phyloP scores from a whole-genome alignment of 176 grass and related monocot genomes.

The Echinochloa phyllopogon region DNA sequence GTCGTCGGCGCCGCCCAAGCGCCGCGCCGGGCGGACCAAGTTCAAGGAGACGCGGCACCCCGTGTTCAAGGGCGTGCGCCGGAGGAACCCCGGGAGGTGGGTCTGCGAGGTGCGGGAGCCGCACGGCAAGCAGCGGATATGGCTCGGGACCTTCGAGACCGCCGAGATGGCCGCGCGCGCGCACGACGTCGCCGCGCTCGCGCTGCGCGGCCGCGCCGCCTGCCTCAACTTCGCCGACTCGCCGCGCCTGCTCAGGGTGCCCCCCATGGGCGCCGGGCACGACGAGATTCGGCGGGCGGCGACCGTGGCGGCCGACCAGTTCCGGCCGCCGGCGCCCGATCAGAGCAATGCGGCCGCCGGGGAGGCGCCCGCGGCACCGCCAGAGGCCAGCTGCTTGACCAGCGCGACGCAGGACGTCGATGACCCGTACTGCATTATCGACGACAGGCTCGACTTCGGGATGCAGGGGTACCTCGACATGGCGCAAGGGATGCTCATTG shows the following conservation, averaged over 20 bases:
- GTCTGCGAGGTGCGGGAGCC: slow-evolving; percentile 98
- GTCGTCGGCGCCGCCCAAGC: slow-evolving; percentile 79
- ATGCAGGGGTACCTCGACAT: slow-evolving; percentile 93
- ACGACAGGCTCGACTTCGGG: slow-evolving; percentile 70
- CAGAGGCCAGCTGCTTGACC: background rate
- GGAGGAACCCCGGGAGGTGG: slow-evolving; percentile 78
- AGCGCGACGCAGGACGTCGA: background rate
- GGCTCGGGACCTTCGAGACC: slow-evolving; percentile 90
- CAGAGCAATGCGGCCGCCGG: slow-evolving; percentile 16
- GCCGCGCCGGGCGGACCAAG: slow-evolving; percentile 86
- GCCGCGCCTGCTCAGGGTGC: slow-evolving; percentile 51
- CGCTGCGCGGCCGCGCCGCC: slow-evolving; percentile 70
- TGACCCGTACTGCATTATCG: slow-evolving; percentile 29
- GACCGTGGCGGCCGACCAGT: slow-evolving; percentile 56
- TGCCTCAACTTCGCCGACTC: slow-evolving; percentile 99
- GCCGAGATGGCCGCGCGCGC: slow-evolving; percentile 94
- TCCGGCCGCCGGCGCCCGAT: slow-evolving; percentile 37
- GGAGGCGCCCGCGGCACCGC: background rate
- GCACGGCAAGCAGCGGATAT: slow-evolving; percentile 83
- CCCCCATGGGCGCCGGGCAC: slow-evolving; percentile 46
- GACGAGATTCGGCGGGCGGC: slow-evolving; percentile 68
- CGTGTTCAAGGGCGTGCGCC: slow-evolving; percentile 87
- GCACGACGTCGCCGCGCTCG: slow-evolving; percentile 84
- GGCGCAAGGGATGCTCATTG: slow-evolving; percentile 91
- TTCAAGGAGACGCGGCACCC: slow-evolving; percentile 96